Evolutionary conservation across 208 protist genomes (phyloP).

Genomic region (Wallacemonas collosoma): DNA sequence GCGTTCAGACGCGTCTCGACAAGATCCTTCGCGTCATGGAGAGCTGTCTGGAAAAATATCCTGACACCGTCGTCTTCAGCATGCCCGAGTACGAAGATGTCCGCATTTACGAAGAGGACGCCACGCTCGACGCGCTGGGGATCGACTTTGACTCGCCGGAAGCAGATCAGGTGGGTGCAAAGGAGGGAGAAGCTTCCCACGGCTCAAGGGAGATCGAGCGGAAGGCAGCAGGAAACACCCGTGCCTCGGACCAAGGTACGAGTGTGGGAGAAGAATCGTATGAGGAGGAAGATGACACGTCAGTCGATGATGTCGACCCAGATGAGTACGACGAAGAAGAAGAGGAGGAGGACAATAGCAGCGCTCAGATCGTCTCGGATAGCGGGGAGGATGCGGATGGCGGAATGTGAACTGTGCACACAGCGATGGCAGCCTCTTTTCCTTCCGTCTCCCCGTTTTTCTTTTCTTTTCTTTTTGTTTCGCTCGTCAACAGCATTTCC

Average conservation of each 20-base stretch:
- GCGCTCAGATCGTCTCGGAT: background rate
- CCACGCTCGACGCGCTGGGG: constrained; percentile 26
- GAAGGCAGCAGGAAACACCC: background rate
- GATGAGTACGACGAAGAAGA: background rate
- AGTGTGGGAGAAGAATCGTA: background rate
- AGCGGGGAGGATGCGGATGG: background rate
- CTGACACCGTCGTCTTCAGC: constrained; percentile 51
- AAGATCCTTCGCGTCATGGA: constrained; percentile 66
- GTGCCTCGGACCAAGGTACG: background rate
- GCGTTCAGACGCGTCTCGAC: constrained; percentile 59
- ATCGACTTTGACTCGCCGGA: constrained; percentile 5
- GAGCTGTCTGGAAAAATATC: constrained; percentile 48
- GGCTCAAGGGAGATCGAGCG: background rate
- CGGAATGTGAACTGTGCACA: background rate
- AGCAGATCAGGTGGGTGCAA: background rate
- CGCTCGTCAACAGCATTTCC: background rate
- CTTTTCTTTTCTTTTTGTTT: constrained; percentile 9
- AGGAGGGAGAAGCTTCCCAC: background rate
- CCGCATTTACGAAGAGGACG: constrained; percentile 61
- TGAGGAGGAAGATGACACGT: background rate
- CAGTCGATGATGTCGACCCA: background rate
- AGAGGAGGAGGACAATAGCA: background rate
- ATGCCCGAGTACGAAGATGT: constrained; percentile 68
- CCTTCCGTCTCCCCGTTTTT: constrained; percentile 11
- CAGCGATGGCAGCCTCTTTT: background rate